A percentile compares a stretch with the other conserved stretches of the same genome.
Conservation (phyloP, 768 basidiomycete genomes). For the Kwoniella dejecticola region DNA sequence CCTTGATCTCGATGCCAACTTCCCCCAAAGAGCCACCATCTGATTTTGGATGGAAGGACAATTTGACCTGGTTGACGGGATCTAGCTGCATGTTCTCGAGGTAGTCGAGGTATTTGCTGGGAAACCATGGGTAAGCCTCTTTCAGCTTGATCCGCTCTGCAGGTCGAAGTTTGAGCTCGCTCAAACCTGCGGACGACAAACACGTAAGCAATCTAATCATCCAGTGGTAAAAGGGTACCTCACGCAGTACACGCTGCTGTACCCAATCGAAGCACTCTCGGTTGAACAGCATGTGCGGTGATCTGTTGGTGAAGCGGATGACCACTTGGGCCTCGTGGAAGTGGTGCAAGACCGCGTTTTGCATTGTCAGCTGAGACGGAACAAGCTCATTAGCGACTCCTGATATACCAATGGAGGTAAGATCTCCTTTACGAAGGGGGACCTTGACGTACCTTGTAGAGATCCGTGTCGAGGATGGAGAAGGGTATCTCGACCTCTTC, state of each 20-base stretch:
- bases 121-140: slow-evolving; percentile 72
- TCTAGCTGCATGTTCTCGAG: slow-evolving; percentile 58
- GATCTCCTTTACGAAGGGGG: too few species aligned
- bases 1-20: slow-evolving; percentile 65
- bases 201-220: too few species aligned
- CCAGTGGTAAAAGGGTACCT: too few species aligned
- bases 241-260: slow-evolving; percentile 63
- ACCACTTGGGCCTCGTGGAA: slow-evolving; percentile 72
- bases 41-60: slow-evolving; percentile 65
- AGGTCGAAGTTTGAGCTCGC: background rate
- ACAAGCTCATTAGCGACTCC: background rate
- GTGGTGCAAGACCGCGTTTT: slow-evolving; percentile 78
- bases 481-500: slow-evolving; percentile 47
- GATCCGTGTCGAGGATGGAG: slow-evolving; percentile 86
- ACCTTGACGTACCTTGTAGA: slow-evolving; percentile 73
- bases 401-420: slow-evolving; percentile 1
- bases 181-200: background rate
- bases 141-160: slow-evolving; percentile 71
- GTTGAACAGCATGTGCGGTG: slow-evolving; percentile 67
- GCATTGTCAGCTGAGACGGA: slow-evolving; percentile 80
- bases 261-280: slow-evolving; percentile 67
- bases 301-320: slow-evolving; percentile 81
- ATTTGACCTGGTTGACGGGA: slow-evolving; percentile 64
- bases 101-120: slow-evolving; percentile 71
- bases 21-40: slow-evolving; percentile 60